These are phyloP conservation scores for Adansonia digitata DNA, from an alignment of 345 rosid genomes.

Conservation along the genomic window DNA sequence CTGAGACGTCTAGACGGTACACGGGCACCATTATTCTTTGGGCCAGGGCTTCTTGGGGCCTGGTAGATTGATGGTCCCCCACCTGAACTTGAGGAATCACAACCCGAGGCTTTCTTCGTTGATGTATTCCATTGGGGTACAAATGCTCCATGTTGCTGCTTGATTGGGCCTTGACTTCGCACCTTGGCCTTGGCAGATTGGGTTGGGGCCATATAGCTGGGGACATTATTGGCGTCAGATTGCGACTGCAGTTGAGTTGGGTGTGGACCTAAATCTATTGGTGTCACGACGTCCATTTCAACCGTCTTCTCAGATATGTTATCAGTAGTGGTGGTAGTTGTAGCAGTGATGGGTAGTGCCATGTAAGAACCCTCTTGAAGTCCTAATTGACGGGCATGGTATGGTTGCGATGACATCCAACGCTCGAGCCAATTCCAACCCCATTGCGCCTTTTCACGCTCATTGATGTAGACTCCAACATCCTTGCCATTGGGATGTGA, in stretches of 20 bases:
- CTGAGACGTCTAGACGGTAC: slow-evolving; percentile 20
- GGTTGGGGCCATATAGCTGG: slow-evolving; percentile 92
- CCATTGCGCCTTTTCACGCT: slow-evolving; percentile 54
- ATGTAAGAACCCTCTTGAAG: slow-evolving; percentile 45
- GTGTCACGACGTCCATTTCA: slow-evolving; percentile 55
- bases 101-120: slow-evolving; percentile 45
- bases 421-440: slow-evolving; percentile 93
- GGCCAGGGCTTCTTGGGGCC: slow-evolving; percentile 64
- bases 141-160: slow-evolving; percentile 44
- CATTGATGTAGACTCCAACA: slow-evolving; percentile 29
- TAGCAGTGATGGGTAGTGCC: slow-evolving; percentile 39
- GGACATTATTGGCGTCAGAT: slow-evolving; percentile 31
- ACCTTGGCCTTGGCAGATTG: slow-evolving; percentile 84
- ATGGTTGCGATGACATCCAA: slow-evolving; percentile 92
- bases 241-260: slow-evolving; percentile 29
- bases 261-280: slow-evolving; percentile 31
- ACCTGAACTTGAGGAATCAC: slow-evolving; percentile 74
- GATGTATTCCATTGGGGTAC: slow-evolving; percentile 74
- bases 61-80: slow-evolving; percentile 39
- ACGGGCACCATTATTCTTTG: slow-evolving; percentile 26
- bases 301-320: slow-evolving; percentile 78
- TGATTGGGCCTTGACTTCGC: slow-evolving; percentile 36
- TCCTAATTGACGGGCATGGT: slow-evolving; percentile 36
- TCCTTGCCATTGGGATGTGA: slow-evolving; percentile 31
- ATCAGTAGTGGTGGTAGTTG: slow-evolving; percentile 41